Percentiles rank a stretch among this genome's conserved stretches.
Evolutionary conservation across 129 eudicot species (phyloP).

Genomic region (Cynara cardunculus): DNA sequence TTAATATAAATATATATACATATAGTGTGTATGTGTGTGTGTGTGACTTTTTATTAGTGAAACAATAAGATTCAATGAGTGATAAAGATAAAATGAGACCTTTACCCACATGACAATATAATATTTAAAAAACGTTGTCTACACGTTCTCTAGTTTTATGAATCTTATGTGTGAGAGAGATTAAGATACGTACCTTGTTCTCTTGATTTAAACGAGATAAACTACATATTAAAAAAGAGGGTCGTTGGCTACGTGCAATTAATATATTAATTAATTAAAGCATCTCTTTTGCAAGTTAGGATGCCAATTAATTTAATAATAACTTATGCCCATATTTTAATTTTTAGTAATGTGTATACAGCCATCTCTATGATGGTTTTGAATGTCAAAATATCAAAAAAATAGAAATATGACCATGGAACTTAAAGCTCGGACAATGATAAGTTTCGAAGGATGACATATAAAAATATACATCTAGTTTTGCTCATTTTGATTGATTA

Average conservation of each 20-base stretch:
- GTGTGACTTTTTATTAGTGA: neutral
- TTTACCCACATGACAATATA: neutral
- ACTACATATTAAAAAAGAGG: neutral
- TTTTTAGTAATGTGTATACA: neutral
- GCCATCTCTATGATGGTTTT: neutral
- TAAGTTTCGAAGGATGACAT: neutral
- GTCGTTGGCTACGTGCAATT: neutral
- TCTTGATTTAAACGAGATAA: neutral
- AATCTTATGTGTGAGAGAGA: neutral
- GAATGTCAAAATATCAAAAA: neutral
- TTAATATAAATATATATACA: neutral
- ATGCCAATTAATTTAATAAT: neutral
- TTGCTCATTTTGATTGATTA: neutral
- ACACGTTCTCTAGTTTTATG: neutral
- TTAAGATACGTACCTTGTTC: neutral
- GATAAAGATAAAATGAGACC: neutral
- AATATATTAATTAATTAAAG: neutral
- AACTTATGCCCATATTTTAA: neutral
- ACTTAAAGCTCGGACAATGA: neutral
- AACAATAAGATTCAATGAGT: neutral
- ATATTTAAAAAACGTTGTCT: neutral
- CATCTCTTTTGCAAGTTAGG: neutral
- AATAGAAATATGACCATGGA: neutral
- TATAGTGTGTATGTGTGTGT: neutral
- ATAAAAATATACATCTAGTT: neutral